Conservation (phyloP, 2,329 filamentous ascomycete species). For the Akanthomyces uredinophilus region DNA sequence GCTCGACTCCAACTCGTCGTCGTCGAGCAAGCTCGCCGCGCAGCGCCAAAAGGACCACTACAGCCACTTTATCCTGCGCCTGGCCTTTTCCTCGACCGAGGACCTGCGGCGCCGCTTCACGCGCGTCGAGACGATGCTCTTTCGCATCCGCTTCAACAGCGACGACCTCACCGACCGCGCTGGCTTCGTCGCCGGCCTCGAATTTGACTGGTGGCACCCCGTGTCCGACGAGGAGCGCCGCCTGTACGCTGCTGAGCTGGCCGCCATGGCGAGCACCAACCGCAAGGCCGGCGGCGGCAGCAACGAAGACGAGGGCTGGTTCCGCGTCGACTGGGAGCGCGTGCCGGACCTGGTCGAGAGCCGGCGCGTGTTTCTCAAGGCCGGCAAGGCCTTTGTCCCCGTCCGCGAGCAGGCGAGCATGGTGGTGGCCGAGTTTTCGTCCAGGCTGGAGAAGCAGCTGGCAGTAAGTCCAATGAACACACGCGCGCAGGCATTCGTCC, state of each 20-base stretch:
- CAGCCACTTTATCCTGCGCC: conserved; percentile 90
- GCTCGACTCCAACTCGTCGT: conserved; percentile 69
- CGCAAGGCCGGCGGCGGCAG: conserved; percentile 22
- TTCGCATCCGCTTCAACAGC: conserved; percentile 73
- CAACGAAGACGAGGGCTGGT: conserved; percentile 78
- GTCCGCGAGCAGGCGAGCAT: conserved; percentile 81
- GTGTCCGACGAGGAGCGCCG: conserved; percentile 73
- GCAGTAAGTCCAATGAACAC: conserved; percentile 54
- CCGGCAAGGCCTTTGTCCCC: conserved; percentile 87
- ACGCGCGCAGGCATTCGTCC: neutral
- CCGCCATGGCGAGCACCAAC: conserved; percentile 36
- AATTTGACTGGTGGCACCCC: conserved; percentile 85
- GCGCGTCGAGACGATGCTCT: conserved; percentile 83
- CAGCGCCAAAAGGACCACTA: conserved; percentile 96
- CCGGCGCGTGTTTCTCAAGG: conserved; percentile 68
- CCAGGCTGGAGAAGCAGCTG: conserved; percentile 71
- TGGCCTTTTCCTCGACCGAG: conserved; percentile 88
- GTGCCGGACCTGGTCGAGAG: conserved; percentile 86
- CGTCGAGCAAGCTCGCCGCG: conserved; percentile 50
- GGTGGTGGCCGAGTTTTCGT: conserved; percentile 81
- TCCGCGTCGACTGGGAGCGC: conserved; percentile 93
- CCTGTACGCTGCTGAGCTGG: conserved; percentile 57
- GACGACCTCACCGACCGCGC: conserved; percentile 69
- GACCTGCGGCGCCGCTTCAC: conserved; percentile 83
- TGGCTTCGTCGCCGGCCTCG: conserved; percentile 70